Evolutionary conservation across 164 flowering plant species (phyloP).

Genomic region (Vitis vinifera): ASM3070453v1 NC_081818.1:30172001-30172500

Average conservation of each 20-base stretch:
- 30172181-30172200: conserved; percentile 96
- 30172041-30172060: conserved; percentile 86
- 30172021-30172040: conserved; percentile 87
- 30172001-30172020: conserved; percentile 78
- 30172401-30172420: conserved; percentile 96
- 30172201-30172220: conserved; percentile 80
- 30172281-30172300: background rate
- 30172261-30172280: conserved; percentile 41
- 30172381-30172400: conserved; percentile 88
- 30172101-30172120: background rate
- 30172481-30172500: conserved; percentile 72
- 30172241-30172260: conserved; percentile 98
- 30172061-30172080: conserved; percentile 91
- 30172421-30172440: conserved; percentile 77
- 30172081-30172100: background rate
- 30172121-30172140: too few species aligned
- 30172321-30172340: background rate
- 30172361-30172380: conserved; percentile 96
- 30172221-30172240: conserved; percentile 92
- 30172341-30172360: conserved; percentile 92
- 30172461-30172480: conserved; percentile 82
- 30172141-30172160: background rate
- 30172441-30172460: conserved; percentile 77
- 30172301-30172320: background rate
- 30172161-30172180: conserved; percentile 68